Conservation (phyloP, 208 protist genomes). For the Trypanosomatidae sp. region DNA sequence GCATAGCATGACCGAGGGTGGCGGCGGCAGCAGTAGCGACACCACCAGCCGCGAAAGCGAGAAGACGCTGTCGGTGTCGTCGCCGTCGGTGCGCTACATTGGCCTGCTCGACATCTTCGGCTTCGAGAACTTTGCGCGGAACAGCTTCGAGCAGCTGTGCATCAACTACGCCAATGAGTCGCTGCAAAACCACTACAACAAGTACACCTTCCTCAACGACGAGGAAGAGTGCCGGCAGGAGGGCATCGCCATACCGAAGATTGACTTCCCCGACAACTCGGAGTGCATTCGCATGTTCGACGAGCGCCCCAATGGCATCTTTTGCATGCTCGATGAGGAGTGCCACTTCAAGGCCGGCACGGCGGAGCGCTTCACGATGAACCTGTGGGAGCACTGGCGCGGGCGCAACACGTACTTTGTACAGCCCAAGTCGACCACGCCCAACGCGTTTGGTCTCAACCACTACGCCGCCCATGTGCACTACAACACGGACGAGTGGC, state of each 20-base stretch:
- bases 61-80: conserved; percentile 27
- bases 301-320: conserved; percentile 56
- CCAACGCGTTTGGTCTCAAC: conserved; percentile 79
- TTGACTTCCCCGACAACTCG: conserved; percentile 81
- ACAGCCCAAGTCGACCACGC: conserved; percentile 67
- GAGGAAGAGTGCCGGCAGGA: conserved; percentile 84
- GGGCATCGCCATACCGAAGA: conserved; percentile 63
- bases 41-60: too few species aligned
- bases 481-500: conserved; percentile 81
- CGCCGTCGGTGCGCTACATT: conserved; percentile 72
- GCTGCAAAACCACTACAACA: conserved; percentile 96
- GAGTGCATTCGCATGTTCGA: conserved; percentile 83
- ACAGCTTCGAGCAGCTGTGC: conserved; percentile 96
- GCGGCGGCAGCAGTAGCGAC: too few species aligned
- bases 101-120: conserved; percentile 94
- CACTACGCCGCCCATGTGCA: conserved; percentile 87
- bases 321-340: conserved; percentile 86
- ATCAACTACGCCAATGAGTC: conserved; percentile 98
- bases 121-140: conserved; percentile 92
- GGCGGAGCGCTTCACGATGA: conserved; percentile 52
- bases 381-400: conserved; percentile 50
- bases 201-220: conserved; percentile 92
- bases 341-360: conserved; percentile 71
- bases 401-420: conserved; percentile 61
- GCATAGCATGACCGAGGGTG: too few species aligned